These are phyloP conservation scores for Stevia rebaudiana DNA, from an alignment of 140 eudicot species.

Conservation along the genomic window DNA sequence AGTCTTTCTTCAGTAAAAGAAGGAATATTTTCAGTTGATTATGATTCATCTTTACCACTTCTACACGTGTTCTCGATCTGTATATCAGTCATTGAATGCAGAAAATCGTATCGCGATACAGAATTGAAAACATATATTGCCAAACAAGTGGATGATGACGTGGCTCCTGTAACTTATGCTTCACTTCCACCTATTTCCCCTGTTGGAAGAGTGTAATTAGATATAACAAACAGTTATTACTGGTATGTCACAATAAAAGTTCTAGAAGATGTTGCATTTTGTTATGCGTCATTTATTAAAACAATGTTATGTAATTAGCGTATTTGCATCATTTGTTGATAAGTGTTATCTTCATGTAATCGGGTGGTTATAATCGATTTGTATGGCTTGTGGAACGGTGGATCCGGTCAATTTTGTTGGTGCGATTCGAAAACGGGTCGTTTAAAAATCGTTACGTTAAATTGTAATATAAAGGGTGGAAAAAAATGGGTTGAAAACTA, in stretches of 20 bases:
- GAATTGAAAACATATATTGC: constrained; percentile 22
- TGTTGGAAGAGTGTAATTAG: constrained; percentile 46
- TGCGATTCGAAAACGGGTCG: neutral
- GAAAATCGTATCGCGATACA: constrained; percentile 33
- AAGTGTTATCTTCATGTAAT: constrained; percentile 1
- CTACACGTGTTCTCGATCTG: constrained; percentile 51
- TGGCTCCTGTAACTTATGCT: constrained; percentile 32
- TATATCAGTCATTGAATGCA: constrained; percentile 44
- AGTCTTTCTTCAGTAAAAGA: constrained; percentile 41
- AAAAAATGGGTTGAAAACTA: no score
- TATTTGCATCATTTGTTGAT: neutral
- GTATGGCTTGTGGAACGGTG: neutral
- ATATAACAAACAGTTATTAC: constrained; percentile 3
- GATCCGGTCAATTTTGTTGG: neutral
- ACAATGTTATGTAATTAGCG: neutral
- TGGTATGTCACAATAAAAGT: constrained; percentile 1
- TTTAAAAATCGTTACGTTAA: no score
- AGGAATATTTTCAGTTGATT: constrained; percentile 46
- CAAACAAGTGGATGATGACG: constrained; percentile 24
- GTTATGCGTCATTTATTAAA: constrained; percentile 5
- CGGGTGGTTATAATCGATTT: neutral
- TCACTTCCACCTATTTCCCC: constrained; percentile 53
- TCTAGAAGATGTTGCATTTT: constrained; percentile 10
- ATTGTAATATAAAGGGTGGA: no score
- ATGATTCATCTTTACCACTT: constrained; percentile 39